phyloP scores from a whole-genome alignment of 768 basidiomycete species.

The Lactifluus echinatus region DNA sequence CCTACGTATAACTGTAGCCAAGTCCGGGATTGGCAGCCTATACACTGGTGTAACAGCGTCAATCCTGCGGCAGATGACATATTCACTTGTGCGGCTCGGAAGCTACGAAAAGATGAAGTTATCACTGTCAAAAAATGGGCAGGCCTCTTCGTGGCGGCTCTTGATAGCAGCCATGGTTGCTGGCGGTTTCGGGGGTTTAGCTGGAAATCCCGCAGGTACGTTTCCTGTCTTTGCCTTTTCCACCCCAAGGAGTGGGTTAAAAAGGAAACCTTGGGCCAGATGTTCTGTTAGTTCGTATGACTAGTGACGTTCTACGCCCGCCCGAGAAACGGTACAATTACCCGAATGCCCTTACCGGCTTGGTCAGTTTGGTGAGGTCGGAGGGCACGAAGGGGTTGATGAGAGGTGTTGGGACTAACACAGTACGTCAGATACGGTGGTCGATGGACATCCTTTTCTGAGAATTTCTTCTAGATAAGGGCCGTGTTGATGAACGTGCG shows the following conservation, averaged over 20 bases:
- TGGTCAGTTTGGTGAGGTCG: constrained; percentile 52
- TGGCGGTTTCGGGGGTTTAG: constrained; percentile 74
- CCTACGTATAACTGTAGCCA: constrained; percentile 52
- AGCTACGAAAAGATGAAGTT: constrained; percentile 72
- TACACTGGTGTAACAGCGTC: constrained; percentile 81
- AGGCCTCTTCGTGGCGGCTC: constrained; percentile 45
- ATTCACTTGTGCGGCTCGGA: constrained; percentile 78
- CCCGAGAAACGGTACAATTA: constrained; percentile 71
- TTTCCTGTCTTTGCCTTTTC: not conserved
- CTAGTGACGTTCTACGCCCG: constrained; percentile 71
- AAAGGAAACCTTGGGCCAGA: constrained; percentile 31
- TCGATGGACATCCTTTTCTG: constrained; percentile 8
- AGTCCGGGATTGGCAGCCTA: constrained; percentile 63
- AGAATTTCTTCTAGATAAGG: constrained; percentile 33
- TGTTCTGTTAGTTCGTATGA: constrained; percentile 78
- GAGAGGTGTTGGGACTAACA: constrained; percentile 73
- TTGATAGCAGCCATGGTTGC: constrained; percentile 60
- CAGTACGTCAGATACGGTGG: constrained; percentile 34
- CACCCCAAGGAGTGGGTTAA: not conserved
- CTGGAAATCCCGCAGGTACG: constrained; percentile 75
- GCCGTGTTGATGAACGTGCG: constrained; percentile 72
- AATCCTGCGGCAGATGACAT: constrained; percentile 83
- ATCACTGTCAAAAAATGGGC: constrained; percentile 40
- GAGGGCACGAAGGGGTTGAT: constrained; percentile 65
- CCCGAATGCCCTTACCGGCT: constrained; percentile 65